phyloP scores from a whole-genome alignment of 2,329 filamentous ascomycete species.

The Colletotrichum siamense region DNA sequence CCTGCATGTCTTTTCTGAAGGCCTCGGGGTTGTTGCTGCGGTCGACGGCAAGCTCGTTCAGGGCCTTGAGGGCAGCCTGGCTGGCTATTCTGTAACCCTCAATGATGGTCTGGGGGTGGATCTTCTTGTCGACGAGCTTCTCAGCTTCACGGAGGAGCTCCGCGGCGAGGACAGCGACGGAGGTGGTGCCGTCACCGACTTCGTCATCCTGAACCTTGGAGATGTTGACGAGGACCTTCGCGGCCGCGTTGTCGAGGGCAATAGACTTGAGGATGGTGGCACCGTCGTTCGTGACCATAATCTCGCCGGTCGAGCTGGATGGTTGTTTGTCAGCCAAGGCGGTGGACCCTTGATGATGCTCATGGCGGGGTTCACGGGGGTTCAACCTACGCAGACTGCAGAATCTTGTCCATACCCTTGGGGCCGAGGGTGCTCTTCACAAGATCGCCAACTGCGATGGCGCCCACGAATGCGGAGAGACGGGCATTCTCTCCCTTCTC shows the following conservation, averaged over 20 bases:
- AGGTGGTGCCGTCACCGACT: slow-evolving; percentile 97
- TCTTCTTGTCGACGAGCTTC: slow-evolving; percentile 97
- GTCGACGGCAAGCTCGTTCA: slow-evolving; percentile 86
- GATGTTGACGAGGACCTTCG: slow-evolving; percentile 98
- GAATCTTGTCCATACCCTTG: slow-evolving; percentile 99
- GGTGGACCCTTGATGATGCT: slow-evolving; percentile 1
- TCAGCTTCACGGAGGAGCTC: slow-evolving; percentile 96
- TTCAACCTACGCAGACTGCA: slow-evolving; percentile 83
- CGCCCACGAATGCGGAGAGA: slow-evolving; percentile 96
- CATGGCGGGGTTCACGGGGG: neutral
- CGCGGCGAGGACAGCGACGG: slow-evolving; percentile 93
- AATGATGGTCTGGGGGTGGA: slow-evolving; percentile 99
- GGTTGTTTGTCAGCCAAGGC: slow-evolving; percentile 15
- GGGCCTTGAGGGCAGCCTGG: slow-evolving; percentile 80
- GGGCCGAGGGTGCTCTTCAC: slow-evolving; percentile 97
- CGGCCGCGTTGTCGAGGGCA: slow-evolving; percentile 96
- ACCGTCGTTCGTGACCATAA: slow-evolving; percentile 98
- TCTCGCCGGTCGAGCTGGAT: slow-evolving; percentile 86
- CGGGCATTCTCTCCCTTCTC: slow-evolving; percentile 99
- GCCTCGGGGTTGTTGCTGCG: slow-evolving; percentile 83
- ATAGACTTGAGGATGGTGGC: slow-evolving; percentile 98
- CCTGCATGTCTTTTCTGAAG: slow-evolving; percentile 87
- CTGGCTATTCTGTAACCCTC: slow-evolving; percentile 98
- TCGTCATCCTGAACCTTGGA: slow-evolving; percentile 99
- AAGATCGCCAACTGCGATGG: slow-evolving; percentile 95